Evolutionary conservation across 1,284 basidiomycete genomes (phyloP).

Genomic region (Peniophora sp.): DNA sequence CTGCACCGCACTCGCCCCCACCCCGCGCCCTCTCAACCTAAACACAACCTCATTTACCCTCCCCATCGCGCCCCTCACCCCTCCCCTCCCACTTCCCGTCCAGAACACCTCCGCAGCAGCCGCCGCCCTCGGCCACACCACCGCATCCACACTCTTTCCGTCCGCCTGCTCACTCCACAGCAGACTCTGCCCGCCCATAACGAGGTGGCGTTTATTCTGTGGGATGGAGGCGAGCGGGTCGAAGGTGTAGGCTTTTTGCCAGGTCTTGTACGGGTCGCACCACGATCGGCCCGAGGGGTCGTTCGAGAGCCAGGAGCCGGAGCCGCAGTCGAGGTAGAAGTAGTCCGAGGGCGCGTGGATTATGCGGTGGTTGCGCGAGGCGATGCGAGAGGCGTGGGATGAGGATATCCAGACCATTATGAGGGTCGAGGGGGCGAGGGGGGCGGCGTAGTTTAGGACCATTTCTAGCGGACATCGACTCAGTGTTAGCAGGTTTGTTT

Average conservation of each 20-base stretch:
- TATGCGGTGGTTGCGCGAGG: constrained; percentile 38
- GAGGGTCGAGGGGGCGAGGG: constrained; percentile 11
- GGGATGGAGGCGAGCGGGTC: constrained; percentile 59
- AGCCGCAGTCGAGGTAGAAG: constrained; percentile 49
- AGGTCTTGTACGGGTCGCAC: constrained; percentile 76
- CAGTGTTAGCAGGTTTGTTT: background rate
- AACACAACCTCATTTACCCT: constrained; percentile 72
- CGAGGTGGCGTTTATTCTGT: constrained; percentile 36
- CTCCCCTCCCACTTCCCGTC: constrained; percentile 51
- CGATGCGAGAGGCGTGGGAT: constrained; percentile 33
- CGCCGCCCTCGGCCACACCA: constrained; percentile 76
- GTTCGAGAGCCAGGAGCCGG: constrained; percentile 68
- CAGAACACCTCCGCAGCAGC: constrained; percentile 79
- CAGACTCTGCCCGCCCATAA: constrained; percentile 68
- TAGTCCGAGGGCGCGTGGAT: constrained; percentile 44
- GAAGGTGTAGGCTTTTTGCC: constrained; percentile 72
- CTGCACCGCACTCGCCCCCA: constrained; percentile 64
- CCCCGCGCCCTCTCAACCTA: constrained; percentile 61
- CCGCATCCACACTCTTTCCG: constrained; percentile 61
- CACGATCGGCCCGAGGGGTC: constrained; percentile 38
- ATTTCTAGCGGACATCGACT: constrained; percentile 6
- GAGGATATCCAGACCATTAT: constrained; percentile 40
- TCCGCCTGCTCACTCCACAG: constrained; percentile 78
- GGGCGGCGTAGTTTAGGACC: constrained; percentile 7
- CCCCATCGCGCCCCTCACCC: constrained; percentile 55